A percentile compares a stretch with the other conserved stretches of the same genome.
Conservation (phyloP, 2,329 filamentous ascomycete genomes). For the Aspergillus ibericus region DNA sequence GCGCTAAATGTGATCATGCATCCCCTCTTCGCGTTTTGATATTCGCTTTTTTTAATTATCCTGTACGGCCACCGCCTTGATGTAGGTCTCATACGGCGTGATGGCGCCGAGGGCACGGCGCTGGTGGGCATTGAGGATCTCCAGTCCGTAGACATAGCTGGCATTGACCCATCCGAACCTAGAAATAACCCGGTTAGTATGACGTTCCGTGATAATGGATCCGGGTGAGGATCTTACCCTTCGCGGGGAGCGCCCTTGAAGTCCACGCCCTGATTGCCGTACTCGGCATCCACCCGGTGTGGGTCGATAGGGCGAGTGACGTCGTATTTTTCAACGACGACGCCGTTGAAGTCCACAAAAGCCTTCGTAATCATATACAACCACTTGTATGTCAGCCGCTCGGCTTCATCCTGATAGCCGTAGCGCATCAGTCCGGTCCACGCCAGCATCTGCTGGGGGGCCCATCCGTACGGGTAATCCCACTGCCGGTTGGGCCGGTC, state of each 20-base stretch:
- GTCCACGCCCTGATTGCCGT: conserved; percentile 92
- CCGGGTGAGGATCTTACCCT: conserved; percentile 66
- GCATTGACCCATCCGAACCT: conserved; percentile 99
- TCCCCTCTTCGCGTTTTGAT: not conserved
- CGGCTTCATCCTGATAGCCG: conserved; percentile 85
- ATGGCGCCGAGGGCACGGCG: conserved; percentile 82
- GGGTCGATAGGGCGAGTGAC: conserved; percentile 87
- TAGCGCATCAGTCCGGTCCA: conserved; percentile 93
- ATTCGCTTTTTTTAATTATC: conserved; percentile 10
- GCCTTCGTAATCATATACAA: conserved; percentile 97
- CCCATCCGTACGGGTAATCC: conserved; percentile 99
- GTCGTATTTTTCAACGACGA: conserved; percentile 98
- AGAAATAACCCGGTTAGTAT: conserved; percentile 13
- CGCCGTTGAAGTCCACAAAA: conserved; percentile 97
- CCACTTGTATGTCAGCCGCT: conserved; percentile 92
- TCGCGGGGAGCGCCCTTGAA: conserved; percentile 96
- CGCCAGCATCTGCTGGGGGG: conserved; percentile 95
- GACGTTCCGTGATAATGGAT: not conserved
- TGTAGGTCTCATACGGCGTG: conserved; percentile 82
- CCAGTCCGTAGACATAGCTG: conserved; percentile 90
- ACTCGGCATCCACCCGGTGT: conserved; percentile 93
- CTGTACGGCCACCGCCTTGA: conserved; percentile 58
- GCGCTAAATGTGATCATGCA: not conserved
- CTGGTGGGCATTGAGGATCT: conserved; percentile 86
- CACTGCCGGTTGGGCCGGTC: conserved; percentile 92